A percentile compares a stretch with the other conserved stretches of the same genome.
These are phyloP conservation scores for Platismatia glauca DNA, from an alignment of 495 filamentous ascomycete genomes.

Conservation along the genomic window DNA sequence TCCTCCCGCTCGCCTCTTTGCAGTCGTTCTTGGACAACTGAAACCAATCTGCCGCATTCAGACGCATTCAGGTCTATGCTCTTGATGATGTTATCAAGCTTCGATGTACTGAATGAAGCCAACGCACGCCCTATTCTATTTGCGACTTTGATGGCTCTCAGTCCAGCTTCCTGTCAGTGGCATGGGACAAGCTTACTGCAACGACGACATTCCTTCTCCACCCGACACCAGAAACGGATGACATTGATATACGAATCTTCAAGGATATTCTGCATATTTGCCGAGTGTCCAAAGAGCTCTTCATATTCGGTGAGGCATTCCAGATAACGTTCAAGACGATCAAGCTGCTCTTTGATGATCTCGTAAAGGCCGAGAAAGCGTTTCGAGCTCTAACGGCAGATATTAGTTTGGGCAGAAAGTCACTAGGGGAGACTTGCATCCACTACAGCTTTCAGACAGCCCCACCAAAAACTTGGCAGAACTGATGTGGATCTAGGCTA, in stretches of 20 bases:
- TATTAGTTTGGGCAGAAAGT: neutral
- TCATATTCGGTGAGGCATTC: conserved; percentile 10
- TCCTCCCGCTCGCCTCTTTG: conserved; percentile 5
- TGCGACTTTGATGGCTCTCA: conserved; percentile 1
- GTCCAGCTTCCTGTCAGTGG: neutral
- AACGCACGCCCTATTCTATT: neutral
- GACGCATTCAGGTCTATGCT: conserved; percentile 1
- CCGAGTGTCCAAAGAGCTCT: conserved; percentile 12
- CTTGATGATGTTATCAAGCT: conserved; percentile 9
- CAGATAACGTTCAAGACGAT: neutral
- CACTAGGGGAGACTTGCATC: neutral
- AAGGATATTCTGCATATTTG: conserved; percentile 7
- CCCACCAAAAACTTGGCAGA: no score
- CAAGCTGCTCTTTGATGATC: conserved; percentile 2
- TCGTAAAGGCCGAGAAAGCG: conserved; percentile 4
- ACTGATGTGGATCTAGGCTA: no score
- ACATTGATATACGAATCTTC: conserved; percentile 8
- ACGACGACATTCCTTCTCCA: conserved; percentile 14
- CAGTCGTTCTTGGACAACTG: conserved; percentile 7
- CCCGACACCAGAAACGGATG: conserved; percentile 12
- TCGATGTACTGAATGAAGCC: conserved; percentile 10
- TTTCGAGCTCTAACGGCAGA: conserved; percentile 1
- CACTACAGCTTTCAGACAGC: conserved; percentile 3
- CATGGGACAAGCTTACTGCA: conserved; percentile 3
- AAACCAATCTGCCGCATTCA: neutral